Evolutionary conservation across 345 rosid species (phyloP), one percentile per base, ranked within the genome.

Genomic region (Noccaea caerulescens): DNA sequence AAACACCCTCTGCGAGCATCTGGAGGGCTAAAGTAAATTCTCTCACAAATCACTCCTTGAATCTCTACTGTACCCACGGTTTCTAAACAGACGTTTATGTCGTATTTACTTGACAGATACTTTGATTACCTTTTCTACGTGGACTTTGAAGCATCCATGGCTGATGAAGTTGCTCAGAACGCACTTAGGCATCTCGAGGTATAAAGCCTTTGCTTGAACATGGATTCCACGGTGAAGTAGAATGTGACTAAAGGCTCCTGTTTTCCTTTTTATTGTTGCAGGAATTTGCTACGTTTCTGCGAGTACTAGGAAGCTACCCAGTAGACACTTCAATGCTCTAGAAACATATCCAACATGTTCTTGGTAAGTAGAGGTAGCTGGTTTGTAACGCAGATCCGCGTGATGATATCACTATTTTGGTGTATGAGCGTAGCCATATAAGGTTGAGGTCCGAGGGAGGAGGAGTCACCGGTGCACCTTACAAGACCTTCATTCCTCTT

Each of bases 121-220:
- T 94, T 94, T 60, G 96, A 89, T 76, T 94, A 88, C 74, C 87
- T 91, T 50, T 94, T 94, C 81, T 89, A 91, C 67, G 98, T 91
- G 81, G 99, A 94, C 77, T 89, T 94, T 45, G 99, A 89, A 76
- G 93, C 96, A 76, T 94, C 99, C 32, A 94, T 91, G 98, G 99
- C 99, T 50, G 90, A 92, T 20, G 81, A 88, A 82, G 82, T 81
- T 6, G 98, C 99, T 27, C 97, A 91, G 66, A 91, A 94, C 72
- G 99, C 98, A 66, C 82, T 91, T 50, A 75, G 82, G 73, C 93
- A 94, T 83, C 88, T 94, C 18, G 83, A 87, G 83, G 99, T 89
- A 20, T 20, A 60, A 51, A 49, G 33, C 60, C 60, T 54, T 49
- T 14, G 41, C 44, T 54, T 36, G n/a, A n/a, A 16, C 18, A 6